Base-by-base conservation (phyloP, 176 grass and related monocot genomes). In the Oryza coarctata region DNA sequence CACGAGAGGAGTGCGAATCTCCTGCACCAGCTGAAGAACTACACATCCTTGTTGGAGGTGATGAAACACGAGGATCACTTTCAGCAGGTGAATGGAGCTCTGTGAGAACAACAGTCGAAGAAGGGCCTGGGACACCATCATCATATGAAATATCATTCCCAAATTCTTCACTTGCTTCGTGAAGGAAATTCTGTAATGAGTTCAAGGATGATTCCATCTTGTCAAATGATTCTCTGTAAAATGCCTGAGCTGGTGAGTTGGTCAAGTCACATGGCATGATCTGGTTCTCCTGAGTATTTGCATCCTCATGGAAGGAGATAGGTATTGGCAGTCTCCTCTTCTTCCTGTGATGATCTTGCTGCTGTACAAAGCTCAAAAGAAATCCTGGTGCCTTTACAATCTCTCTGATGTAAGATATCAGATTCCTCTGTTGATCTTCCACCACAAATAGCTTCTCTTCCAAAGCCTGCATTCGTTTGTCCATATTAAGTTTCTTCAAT, bases 161-260 rank as follows among this genome's bases (percentile, higher is more conserved):
- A 74, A 85, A 92, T 26, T 93, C 77, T 89, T 83, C 74, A 67
- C 89, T 85, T 4, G 88, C 96, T 85, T 90, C 87, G 66, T 78
- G 87, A 77, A 99, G 86, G 27, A 95, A 92, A 82, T 83, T 95
- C 77, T 99, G 93, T 68, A 99, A 87, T 3, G 90, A 94, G 76
- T 87, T 90, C 83, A 99, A 85, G 40, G 96, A 94, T 61, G 80
- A 94, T 87, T 99, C 93, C 89, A 95, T 90, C 84, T 89, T 99
- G 63, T 92, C 89, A 74, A 99, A 92, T 64, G 88, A 86, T 82
- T 95, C 87, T 40, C 63, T 89, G 80, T 85, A 83, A 60, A 90
- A 55, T 77, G 50, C 50, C 77, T 86, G 86, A 38, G 60, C 41
- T 7, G 87, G 84, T 64, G 88, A 68, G 75, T 61, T 77, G 2